Conservation (phyloP, 805 yeast species). For the Saturnispora hagleri region DNA sequence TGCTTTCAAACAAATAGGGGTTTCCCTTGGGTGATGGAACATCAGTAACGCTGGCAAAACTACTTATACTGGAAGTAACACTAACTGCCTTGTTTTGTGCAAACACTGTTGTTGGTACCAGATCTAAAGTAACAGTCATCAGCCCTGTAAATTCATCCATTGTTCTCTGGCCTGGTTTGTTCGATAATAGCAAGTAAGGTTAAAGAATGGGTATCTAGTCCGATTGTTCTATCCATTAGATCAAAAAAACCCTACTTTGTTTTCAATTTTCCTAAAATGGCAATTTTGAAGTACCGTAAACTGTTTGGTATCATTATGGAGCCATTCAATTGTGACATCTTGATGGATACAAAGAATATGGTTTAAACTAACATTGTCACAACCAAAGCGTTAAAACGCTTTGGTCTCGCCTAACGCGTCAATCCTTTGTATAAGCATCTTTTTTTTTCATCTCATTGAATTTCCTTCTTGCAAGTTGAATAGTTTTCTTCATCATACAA, state of each 20-base stretch:
- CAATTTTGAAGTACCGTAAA: not conserved
- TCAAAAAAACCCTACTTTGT: not conserved
- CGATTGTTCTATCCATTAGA: not conserved
- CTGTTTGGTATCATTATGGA: not conserved
- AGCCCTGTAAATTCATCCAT: not conserved
- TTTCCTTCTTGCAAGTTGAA: not conserved
- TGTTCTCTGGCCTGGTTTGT: not conserved
- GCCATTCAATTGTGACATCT: not conserved
- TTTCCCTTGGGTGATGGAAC: slow-evolving; percentile 12
- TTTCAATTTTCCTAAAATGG: slow-evolving; percentile 8
- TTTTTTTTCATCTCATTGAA: not conserved
- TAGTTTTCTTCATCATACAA: not conserved
- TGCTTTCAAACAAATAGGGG: slow-evolving; percentile 19
- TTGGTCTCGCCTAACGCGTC: not conserved
- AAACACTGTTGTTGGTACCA: not conserved
- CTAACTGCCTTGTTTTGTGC: not conserved
- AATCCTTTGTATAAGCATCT: not conserved
- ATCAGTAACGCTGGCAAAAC: not conserved
- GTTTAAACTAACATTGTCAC: not conserved
- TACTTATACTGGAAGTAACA: not conserved
- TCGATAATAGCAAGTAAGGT: not conserved
- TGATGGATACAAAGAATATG: too few species aligned
- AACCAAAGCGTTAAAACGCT: not conserved
- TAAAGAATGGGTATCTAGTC: not conserved
- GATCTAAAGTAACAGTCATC: not conserved